These are phyloP conservation scores for Wolfiporia cocos DNA, from an alignment of 1,284 basidiomycete genomes.

Conservation along the genomic window DNA sequence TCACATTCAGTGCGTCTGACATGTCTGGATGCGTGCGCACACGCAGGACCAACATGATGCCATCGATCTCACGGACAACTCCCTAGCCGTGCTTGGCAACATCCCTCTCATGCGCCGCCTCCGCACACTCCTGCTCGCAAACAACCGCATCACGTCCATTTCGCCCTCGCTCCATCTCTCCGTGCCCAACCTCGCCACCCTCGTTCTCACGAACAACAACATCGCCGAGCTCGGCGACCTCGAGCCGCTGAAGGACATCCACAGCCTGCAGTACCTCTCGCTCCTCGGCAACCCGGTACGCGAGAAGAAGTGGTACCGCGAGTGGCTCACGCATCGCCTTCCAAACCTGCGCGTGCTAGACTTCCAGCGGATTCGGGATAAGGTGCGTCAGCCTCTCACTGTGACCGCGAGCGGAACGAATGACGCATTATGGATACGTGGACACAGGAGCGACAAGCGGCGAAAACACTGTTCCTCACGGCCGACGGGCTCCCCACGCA, in stretches of 20 bases:
- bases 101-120: conserved; percentile 80
- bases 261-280: conserved; percentile 75
- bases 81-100: conserved; percentile 84
- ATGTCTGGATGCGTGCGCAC: no score
- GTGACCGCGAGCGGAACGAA: not conserved
- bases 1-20: no score
- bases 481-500: conserved; percentile 72
- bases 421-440: not conserved
- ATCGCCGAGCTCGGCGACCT: conserved; percentile 77
- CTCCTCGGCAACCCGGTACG: conserved; percentile 89
- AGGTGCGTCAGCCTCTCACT: conserved; percentile 56
- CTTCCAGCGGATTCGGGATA: conserved; percentile 94
- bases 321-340: conserved; percentile 86
- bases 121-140: conserved; percentile 76
- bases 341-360: conserved; percentile 89
- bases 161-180: conserved; percentile 78
- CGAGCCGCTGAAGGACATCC: conserved; percentile 78
- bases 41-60: conserved; percentile 84
- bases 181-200: conserved; percentile 77
- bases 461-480: conserved; percentile 73
- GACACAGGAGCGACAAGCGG: conserved; percentile 69
- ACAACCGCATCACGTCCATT: conserved; percentile 83
- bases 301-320: conserved; percentile 94
- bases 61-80: conserved; percentile 96
- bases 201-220: conserved; percentile 74